A percentile compares a stretch with the other conserved stretches of the same genome.
Evolutionary conservation across 805 yeast species (phyloP).

Genomic region (Schwanniomyces occidentalis): DNA sequence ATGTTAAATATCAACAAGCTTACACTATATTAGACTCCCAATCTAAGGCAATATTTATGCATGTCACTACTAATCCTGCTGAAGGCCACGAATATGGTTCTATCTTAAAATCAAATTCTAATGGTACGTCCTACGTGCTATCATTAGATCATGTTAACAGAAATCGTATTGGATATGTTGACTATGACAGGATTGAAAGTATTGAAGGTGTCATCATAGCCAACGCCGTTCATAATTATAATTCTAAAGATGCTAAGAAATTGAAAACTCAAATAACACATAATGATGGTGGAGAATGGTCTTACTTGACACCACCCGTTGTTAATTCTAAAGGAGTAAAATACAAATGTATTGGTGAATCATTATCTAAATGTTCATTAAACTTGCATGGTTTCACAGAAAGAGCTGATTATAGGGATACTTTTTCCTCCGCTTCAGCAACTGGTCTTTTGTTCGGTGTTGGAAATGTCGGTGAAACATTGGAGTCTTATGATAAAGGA

Average conservation of each 20-base stretch:
- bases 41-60: conserved; percentile 74
- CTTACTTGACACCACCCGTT: conserved; percentile 65
- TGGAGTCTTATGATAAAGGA: conserved; percentile 52
- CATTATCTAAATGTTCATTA: conserved; percentile 67
- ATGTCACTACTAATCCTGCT: conserved; percentile 65
- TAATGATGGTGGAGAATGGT: conserved; percentile 93
- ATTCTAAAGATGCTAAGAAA: conserved; percentile 45
- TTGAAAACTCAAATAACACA: conserved; percentile 75
- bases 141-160: conserved; percentile 74
- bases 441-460: conserved; percentile 85
- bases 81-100: conserved; percentile 67
- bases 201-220: conserved; percentile 82
- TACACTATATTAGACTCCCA: conserved; percentile 79
- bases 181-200: conserved; percentile 80
- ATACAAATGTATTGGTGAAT: conserved; percentile 50
- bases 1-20: conserved; percentile 48
- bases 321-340: conserved; percentile 60
- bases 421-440: conserved; percentile 86
- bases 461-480: conserved; percentile 81
- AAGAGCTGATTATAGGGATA: conserved; percentile 77
- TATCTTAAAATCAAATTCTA: conserved; percentile 82
- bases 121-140: conserved; percentile 83
- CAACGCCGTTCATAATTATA: conserved; percentile 63
- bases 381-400: conserved; percentile 92
- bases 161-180: conserved; percentile 72